Evolutionary conservation across 139 green algal species (phyloP), one percentile per base, ranked within the genome.

Genomic region (Chlamydomonas applanata): DNA sequence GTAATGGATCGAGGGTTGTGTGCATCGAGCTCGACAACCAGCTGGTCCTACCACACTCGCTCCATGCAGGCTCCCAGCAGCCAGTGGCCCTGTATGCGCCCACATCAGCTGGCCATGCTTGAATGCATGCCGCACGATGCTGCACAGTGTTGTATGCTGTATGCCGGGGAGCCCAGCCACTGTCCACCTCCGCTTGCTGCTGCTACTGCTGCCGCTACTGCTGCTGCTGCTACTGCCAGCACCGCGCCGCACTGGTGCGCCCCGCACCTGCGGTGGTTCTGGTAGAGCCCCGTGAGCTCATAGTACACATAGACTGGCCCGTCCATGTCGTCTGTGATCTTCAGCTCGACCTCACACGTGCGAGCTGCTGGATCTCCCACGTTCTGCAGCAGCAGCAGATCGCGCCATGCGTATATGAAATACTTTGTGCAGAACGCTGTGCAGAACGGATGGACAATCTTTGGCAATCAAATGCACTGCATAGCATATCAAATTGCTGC

Each of bases 191-290:
- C 61, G 27, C 30, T 16, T 13, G 11, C 17, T 36, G 29, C 27
- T 44, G 27, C 29, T 11, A 49, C 40, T 62, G 54, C 54, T 62
- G 24, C 9, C 24, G 54, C 13, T 62, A 33, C n/a, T 33, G n/a
- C 54, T 62, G 46, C 46, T n/a, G 46, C 27, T 36, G 27, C 17
- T 34, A 30, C 1, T 32, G 9, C 20, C 1, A 71, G n/a, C 14
- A 36, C 13, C 46, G 7, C 29, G 17, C 14, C 20, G 22, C 19
- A 35, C 20, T 35, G 16, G n/a, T n/a, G n/a, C n/a, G n/a, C n/a
- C n/a, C 52, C 74, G n/a, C 22, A 87, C 73, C 92, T 77, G 2
- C 94, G 83, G 83, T 99, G 93, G 76, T 99, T 99, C 78, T 99
- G 96, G 72, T 91, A 97, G 56, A 91, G 94, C 40, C 87, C 89